phyloP scores from a whole-genome alignment of 1,284 basidiomycete genomes.

The Naganishia sp. region DNA sequence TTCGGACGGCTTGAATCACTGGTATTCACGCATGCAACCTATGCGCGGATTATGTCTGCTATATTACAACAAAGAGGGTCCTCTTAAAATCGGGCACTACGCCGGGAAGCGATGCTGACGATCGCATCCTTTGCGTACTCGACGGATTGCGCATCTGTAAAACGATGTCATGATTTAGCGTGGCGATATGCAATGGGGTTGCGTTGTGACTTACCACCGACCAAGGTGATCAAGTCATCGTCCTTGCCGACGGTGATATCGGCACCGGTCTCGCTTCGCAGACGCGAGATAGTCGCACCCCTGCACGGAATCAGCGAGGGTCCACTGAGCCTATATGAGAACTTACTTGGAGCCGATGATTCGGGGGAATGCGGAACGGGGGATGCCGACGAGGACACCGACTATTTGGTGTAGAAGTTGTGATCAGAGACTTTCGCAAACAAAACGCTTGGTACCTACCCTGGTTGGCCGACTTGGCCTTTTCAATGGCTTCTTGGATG shows the following conservation, averaged over 20 bases:
- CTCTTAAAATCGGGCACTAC: constrained; percentile 31
- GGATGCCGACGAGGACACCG: constrained; percentile 54
- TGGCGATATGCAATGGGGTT: not conserved
- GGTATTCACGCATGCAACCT: constrained; percentile 4
- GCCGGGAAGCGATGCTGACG: constrained; percentile 62
- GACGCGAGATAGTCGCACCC: constrained; percentile 73
- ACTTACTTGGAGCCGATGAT: constrained; percentile 78
- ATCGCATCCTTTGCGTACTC: constrained; percentile 77
- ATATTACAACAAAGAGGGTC: not conserved
- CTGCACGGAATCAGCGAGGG: constrained; percentile 31
- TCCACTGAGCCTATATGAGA: not conserved
- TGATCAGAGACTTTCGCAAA: not conserved
- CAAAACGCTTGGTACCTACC: constrained; percentile 45
- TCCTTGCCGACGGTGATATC: constrained; percentile 86
- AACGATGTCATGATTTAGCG: constrained; percentile 43
- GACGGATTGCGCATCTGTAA: constrained; percentile 62
- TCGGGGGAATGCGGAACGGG: constrained; percentile 60
- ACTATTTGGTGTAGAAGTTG: constrained; percentile 37
- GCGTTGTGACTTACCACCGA: constrained; percentile 59
- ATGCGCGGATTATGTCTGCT: constrained; percentile 11
- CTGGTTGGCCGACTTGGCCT: constrained; percentile 62
- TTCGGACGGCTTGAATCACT: not conserved
- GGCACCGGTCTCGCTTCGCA: constrained; percentile 81
- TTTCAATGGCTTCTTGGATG: constrained; percentile 69
- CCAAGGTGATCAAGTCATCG: constrained; percentile 77